phyloP scores from a whole-genome alignment of 148 eudicot species.

The Vaccinium darrowii region DNA sequence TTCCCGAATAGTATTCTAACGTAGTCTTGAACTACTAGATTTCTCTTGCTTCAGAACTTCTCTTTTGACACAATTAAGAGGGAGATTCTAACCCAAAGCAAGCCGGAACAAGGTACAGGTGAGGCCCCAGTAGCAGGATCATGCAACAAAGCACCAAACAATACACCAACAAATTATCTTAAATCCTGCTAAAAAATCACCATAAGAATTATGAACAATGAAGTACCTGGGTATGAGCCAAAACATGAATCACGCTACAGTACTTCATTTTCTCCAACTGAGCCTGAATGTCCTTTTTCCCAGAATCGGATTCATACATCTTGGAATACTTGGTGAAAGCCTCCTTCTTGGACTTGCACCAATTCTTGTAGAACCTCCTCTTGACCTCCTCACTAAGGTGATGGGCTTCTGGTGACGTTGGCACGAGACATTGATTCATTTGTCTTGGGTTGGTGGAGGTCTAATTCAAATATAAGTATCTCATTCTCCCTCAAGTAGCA shows the following conservation, averaged over 20 bases:
- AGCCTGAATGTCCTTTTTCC: constrained; percentile 40
- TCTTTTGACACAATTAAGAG: no score
- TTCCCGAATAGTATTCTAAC: not conserved
- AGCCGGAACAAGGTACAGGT: not conserved
- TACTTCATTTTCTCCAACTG: constrained; percentile 47
- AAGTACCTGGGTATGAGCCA: constrained; percentile 49
- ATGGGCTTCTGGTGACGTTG: no score
- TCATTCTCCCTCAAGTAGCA: no score
- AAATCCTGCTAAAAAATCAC: not conserved
- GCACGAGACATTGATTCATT: no score
- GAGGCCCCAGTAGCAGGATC: not conserved
- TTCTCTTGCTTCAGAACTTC: no score
- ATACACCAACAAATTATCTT: no score
- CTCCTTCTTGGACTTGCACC: constrained; percentile 50
- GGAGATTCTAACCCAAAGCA: not conserved
- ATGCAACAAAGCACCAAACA: not conserved
- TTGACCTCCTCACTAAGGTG: constrained; percentile 35
- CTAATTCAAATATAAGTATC: no score
- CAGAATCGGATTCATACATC: constrained; percentile 40
- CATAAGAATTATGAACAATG: not conserved
- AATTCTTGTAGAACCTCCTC: constrained; percentile 50
- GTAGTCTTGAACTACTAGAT: no score
- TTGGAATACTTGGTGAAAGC: constrained; percentile 39
- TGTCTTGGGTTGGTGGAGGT: no score
- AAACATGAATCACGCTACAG: constrained; percentile 39